Evolutionary conservation across 257 asterid genomes (phyloP), one percentile per base, ranked within the genome.

Genomic region (Jacaranda mimosifolia): DNA sequence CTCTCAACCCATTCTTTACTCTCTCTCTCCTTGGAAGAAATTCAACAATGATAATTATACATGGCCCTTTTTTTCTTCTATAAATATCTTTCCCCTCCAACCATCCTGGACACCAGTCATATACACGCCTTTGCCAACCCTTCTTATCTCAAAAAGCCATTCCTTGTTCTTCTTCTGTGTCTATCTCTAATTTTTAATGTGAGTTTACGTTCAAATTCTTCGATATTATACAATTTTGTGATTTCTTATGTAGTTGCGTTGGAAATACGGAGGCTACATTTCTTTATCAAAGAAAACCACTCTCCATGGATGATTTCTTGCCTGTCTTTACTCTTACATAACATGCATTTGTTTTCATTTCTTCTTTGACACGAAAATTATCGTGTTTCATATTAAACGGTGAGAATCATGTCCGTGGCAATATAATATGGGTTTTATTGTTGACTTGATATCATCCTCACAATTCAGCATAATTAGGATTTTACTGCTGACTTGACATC

Each of bases 51-150:
- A 38, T 64, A 65, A 75, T 68, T 13, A 84, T 70, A 53, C 35
- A 36, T 70, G 74, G 21, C 58, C 79, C 49, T 15, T 58, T 73
- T 64, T 26, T 21, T 65, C 15, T 26, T 62, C 82, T 85, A 87
- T 83, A 86, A 84, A 66, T 78, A 80, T 45, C 80, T 72, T 18
- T 63, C 57, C 3, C 53, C 76, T 81, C 87, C 87, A 46, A 70
- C 58, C 83, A 77, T 85, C 76, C 78, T 53, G 86, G 88, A 87
- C 85, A 82, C 56, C 58, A 77, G 3, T 77, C 55, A 59, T 77
- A 79, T 77, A 76, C 83, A 57, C 83, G 48, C 39, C 39, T 38
- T 49, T 18, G 53, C 79, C 36, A 52, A 26, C 15, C 9, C 59
- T 63, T n/a, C 3, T 62, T 49, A 11, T 55, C 80, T 45, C 68